Percentiles rank a stretch among this genome's conserved stretches.
phyloP scores from a whole-genome alignment of 2,329 filamentous ascomycete species.

The Phoma sp. region DNA sequence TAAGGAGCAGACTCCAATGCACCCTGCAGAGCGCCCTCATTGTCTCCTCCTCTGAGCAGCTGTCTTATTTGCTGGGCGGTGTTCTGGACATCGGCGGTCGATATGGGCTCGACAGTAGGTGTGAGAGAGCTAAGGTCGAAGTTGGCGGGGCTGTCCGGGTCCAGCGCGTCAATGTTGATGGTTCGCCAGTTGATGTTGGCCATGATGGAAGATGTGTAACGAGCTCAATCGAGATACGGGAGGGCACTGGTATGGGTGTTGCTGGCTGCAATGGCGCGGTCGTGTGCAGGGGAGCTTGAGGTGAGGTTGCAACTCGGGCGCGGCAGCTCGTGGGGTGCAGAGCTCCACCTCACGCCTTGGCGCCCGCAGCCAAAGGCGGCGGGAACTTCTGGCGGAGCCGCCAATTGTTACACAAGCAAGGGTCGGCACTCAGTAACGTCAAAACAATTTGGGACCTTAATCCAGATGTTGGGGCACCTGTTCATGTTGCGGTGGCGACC shows the following conservation, averaged over 20 bases:
- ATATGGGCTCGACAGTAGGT: constrained; percentile 75
- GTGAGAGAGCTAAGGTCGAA: constrained; percentile 87
- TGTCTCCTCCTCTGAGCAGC: constrained; percentile 82
- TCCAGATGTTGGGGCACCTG: constrained; percentile 18
- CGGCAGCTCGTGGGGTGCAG: constrained; percentile 35
- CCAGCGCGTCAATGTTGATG: constrained; percentile 90
- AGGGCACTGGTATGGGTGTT: constrained; percentile 8
- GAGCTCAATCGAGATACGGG: constrained; percentile 5
- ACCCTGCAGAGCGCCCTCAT: constrained; percentile 82
- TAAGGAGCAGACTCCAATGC: constrained; percentile 86
- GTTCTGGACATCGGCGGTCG: constrained; percentile 77
- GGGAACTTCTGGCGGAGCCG: constrained; percentile 24
- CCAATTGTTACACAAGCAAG: constrained; percentile 44
- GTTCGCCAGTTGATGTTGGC: constrained; percentile 73
- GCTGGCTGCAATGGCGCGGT: constrained; percentile 21
- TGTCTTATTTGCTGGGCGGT: constrained; percentile 84
- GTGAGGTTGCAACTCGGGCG: constrained; percentile 31
- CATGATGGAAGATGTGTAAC: constrained; percentile 42
- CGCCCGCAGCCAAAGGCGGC: constrained; percentile 33
- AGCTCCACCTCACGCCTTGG: constrained; percentile 34
- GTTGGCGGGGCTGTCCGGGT: constrained; percentile 88
- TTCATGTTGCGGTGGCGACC: constrained; percentile 30
- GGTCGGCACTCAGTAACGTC: constrained; percentile 29
- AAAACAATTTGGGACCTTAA: constrained; percentile 33
- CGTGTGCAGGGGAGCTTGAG: constrained; percentile 26